Evolutionary conservation across 2,329 filamentous ascomycete genomes (phyloP).

Genomic region (Trichocomaceae sp.): DNA sequence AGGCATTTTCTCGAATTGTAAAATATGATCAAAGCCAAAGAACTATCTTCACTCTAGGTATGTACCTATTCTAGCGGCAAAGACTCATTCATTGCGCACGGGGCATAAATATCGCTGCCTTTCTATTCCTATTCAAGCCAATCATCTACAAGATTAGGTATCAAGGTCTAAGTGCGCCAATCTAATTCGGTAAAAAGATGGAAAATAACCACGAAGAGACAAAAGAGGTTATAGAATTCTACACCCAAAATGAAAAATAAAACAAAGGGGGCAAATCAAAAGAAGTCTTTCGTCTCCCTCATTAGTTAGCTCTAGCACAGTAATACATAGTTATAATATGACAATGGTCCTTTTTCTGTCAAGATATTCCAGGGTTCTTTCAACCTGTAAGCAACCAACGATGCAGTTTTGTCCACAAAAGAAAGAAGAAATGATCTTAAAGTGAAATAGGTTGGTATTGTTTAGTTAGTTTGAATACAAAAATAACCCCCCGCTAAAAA

Average conservation of each 20-base stretch:
- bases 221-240: slow-evolving; percentile 11
- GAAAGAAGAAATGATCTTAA: not conserved
- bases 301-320: slow-evolving; percentile 10
- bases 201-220: not conserved
- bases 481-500: not conserved
- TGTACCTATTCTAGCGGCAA: too few relatives aligned
- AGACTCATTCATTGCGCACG: too few relatives aligned
- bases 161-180: not conserved
- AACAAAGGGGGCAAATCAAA: not conserved
- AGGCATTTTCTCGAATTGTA: too few relatives aligned
- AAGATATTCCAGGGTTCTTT: not conserved
- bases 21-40: too few relatives aligned
- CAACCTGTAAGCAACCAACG: not conserved
- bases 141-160: not conserved
- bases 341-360: not conserved
- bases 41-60: too few relatives aligned
- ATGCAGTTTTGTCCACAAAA: not conserved
- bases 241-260: slow-evolving; percentile 6
- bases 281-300: not conserved
- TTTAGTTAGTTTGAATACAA: not conserved
- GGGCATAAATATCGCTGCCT: too few relatives aligned
- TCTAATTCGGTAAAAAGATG: not conserved
- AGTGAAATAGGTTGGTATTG: not conserved
- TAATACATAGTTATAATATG: slow-evolving; percentile 11
- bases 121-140: not conserved